Evolutionary conservation across 164 flowering plant species (phyloP), one percentile per base, ranked within the genome.

Genomic region (Echeveria elegans): DNA sequence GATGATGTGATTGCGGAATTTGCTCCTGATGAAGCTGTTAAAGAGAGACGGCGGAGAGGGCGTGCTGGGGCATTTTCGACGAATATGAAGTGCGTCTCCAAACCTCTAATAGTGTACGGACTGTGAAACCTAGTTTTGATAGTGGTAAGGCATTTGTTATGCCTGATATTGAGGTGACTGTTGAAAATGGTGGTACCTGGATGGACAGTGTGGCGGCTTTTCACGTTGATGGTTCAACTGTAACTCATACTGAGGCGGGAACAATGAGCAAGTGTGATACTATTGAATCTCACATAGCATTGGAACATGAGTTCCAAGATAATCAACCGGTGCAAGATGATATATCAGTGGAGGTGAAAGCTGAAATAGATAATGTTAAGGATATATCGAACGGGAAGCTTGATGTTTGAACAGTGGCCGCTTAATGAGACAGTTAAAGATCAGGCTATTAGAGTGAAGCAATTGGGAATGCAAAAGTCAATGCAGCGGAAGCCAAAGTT

Each of bases 1-100:
- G 98, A 92, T 70, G 94, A 95, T 79, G 92, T 90, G 8, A 79
- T 95, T 69, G 94, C 94, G 0, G 95, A 95, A 73, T 85, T 90
- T 69, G 92, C 92, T 0, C 97, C 97, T 0, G 92, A 90, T 73
- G 97, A 95, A 63, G 74, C 73, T 4, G 99, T 92, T 77, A 80
- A 95, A 62, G 86, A 83, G 80, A 81, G 77, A 71, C 73, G 92
- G 23, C 71, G 96, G 64, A 82, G 87, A 73, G 78, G 72, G 5
- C 81, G 76, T 59, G 0, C 31, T 26, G 65, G 65, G 4, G 15
- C 30, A n/a, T 24, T 15, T 9, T 23, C 14, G 31, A 1, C 40
- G 12, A 60, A 26, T 41, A 8, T 34, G 29, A 77, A 47, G 64
- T 52, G 32, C 69, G 19, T 56, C 10, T 29, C 34, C 16, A n/a